phyloP scores from a whole-genome alignment of 495 filamentous ascomycete genomes.

The Penicillium psychrofluorescens region DNA sequence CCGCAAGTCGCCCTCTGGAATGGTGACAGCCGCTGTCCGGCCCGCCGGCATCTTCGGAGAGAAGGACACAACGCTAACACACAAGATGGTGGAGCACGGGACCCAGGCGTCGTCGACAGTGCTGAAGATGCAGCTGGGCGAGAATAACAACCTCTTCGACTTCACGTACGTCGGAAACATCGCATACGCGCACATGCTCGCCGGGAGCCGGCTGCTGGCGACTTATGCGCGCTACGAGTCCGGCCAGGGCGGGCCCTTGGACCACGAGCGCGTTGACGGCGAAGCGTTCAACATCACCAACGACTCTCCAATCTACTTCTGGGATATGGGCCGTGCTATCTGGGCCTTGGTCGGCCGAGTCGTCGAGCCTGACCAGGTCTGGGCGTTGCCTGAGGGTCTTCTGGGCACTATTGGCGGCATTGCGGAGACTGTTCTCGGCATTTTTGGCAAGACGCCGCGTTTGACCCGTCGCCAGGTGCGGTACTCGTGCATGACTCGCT shows the following conservation, averaged over 20 bases:
- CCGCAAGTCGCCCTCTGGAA: slow-evolving; percentile 52
- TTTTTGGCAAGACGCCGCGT: slow-evolving; percentile 66
- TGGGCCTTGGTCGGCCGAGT: slow-evolving; percentile 68
- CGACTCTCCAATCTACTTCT: slow-evolving; percentile 87
- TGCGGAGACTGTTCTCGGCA: slow-evolving; percentile 59
- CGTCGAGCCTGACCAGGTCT: slow-evolving; percentile 58
- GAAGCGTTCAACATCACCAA: slow-evolving; percentile 97
- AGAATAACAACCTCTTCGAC: slow-evolving; percentile 71
- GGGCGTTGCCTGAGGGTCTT: slow-evolving; percentile 57
- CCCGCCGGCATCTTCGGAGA: slow-evolving; percentile 90
- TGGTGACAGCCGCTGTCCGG: slow-evolving; percentile 74
- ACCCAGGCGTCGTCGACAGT: slow-evolving; percentile 45
- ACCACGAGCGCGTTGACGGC: slow-evolving; percentile 78
- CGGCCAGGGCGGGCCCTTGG: slow-evolving; percentile 51
- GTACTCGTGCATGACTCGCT: slow-evolving; percentile 75
- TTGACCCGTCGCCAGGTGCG: slow-evolving; percentile 69
- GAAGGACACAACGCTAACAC: slow-evolving; percentile 70
- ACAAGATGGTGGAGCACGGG: slow-evolving; percentile 42
- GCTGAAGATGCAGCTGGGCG: slow-evolving; percentile 76
- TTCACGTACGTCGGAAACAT: slow-evolving; percentile 51
- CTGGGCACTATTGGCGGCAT: slow-evolving; percentile 58
- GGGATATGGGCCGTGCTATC: slow-evolving; percentile 77
- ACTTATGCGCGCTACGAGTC: slow-evolving; percentile 44
- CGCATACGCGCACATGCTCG: slow-evolving; percentile 41
- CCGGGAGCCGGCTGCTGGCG: slow-evolving; percentile 62